Conservation (phyloP, 2,329 filamentous ascomycete genomes). For the Penicillium sumatraense region DNA sequence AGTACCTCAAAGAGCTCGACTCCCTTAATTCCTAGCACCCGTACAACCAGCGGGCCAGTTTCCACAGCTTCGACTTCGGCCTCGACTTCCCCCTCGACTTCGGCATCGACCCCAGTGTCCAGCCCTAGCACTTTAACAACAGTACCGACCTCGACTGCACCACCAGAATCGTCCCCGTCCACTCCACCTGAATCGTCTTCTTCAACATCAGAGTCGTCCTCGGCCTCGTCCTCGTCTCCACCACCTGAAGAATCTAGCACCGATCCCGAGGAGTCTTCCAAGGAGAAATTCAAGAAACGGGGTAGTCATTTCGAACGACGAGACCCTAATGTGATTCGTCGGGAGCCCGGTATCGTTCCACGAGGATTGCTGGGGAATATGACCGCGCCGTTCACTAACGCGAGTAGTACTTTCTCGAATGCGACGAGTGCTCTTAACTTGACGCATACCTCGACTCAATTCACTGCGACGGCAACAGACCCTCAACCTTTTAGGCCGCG, state of each 20-base stretch:
- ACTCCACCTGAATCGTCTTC: neutral
- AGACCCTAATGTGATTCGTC: neutral
- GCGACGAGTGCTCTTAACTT: constrained; percentile 19
- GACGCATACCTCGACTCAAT: constrained; percentile 5
- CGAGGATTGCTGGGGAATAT: constrained; percentile 14
- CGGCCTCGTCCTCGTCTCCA: neutral
- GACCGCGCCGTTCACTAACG: constrained; percentile 21
- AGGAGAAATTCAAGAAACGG: neutral
- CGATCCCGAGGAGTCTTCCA: constrained; percentile 4
- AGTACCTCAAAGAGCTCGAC: constrained; percentile 5
- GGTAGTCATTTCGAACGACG: neutral
- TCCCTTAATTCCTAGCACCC: constrained; percentile 1
- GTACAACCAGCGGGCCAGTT: neutral
- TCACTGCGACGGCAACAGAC: neutral
- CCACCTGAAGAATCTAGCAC: neutral
- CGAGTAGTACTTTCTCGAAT: constrained; percentile 18
- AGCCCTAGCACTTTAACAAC: constrained; percentile 9
- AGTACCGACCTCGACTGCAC: neutral
- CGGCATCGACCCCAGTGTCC: neutral
- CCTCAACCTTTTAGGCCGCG: neutral
- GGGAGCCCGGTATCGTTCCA: constrained; percentile 17
- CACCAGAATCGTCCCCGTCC: neutral
- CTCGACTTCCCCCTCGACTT: neutral
- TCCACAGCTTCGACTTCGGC: neutral
- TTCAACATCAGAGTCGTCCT: neutral